Conservation (phyloP, 495 filamentous ascomycete species). For the Ascobolus immersus region DNA sequence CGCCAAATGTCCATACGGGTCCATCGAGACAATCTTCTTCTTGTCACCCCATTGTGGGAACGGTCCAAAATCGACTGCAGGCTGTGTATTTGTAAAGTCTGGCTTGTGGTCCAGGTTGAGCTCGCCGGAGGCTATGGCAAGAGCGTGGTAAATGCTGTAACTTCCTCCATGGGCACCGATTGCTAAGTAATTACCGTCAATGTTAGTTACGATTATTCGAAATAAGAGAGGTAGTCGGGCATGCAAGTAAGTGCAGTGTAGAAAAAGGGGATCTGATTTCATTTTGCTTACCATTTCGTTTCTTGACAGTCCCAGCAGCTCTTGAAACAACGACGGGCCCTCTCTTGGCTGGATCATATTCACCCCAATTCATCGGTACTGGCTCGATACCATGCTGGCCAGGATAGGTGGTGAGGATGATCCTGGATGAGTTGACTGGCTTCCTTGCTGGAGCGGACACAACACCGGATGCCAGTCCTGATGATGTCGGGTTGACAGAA, state of each 20-base stretch:
- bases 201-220: neutral
- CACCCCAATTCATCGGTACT: constrained; percentile 67
- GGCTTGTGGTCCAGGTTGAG: constrained; percentile 64
- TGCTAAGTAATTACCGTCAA: constrained; percentile 17
- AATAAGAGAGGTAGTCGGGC: constrained; percentile 9
- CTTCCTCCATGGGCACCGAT: constrained; percentile 79
- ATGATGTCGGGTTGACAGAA: constrained; percentile 4
- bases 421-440: constrained; percentile 18
- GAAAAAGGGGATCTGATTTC: neutral
- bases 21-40: constrained; percentile 94
- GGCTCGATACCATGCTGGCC: constrained; percentile 85
- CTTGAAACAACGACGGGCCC: constrained; percentile 85
- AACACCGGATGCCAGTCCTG: constrained; percentile 1
- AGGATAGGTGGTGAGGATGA: constrained; percentile 62
- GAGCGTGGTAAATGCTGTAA: constrained; percentile 90
- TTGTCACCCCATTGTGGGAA: constrained; percentile 75
- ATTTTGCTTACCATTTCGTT: constrained; percentile 47
- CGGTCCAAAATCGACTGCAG: constrained; percentile 62
- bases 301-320: constrained; percentile 44
- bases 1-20: constrained; percentile 72
- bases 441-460: too few relatives aligned
- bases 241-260: neutral
- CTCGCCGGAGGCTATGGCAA: constrained; percentile 77
- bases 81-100: constrained; percentile 85
- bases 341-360: constrained; percentile 41